phyloP scores from a whole-genome alignment of 2,329 filamentous ascomycete genomes.

The Epichloe glyceriae region DNA sequence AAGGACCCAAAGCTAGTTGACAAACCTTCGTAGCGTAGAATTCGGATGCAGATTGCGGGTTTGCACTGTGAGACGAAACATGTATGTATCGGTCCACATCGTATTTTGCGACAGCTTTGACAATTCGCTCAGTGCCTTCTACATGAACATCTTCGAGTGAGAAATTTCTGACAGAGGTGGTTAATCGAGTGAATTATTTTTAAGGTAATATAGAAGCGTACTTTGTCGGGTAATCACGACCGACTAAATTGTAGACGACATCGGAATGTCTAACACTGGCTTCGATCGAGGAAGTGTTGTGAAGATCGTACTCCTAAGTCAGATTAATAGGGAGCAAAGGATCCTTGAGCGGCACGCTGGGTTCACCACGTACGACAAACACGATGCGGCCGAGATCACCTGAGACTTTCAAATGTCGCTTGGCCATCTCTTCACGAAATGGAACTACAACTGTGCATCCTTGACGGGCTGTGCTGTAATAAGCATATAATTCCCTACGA shows the following conservation, averaged over 20 bases:
- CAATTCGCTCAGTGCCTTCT: slow-evolving; percentile 83
- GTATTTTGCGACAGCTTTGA: slow-evolving; percentile 90
- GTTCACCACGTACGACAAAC: slow-evolving; percentile 53
- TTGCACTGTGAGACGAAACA: slow-evolving; percentile 87
- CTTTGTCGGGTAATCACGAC: slow-evolving; percentile 94
- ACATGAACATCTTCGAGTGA: slow-evolving; percentile 84
- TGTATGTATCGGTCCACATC: slow-evolving; percentile 95
- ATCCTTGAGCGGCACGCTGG: not conserved
- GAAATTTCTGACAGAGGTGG: slow-evolving; percentile 62
- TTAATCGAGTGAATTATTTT: slow-evolving; percentile 10
- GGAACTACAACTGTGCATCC: slow-evolving; percentile 92
- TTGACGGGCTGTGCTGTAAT: slow-evolving; percentile 51
- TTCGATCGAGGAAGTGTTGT: slow-evolving; percentile 90
- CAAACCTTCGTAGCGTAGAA: slow-evolving; percentile 82
- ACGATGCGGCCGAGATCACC: slow-evolving; percentile 83
- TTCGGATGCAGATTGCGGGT: slow-evolving; percentile 66
- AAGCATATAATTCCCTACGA: not conserved
- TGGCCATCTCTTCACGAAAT: slow-evolving; percentile 93
- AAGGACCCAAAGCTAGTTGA: not conserved
- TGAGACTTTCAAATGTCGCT: slow-evolving; percentile 91
- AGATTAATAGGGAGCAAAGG: slow-evolving; percentile 8
- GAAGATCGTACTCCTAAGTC: slow-evolving; percentile 75
- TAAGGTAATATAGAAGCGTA: slow-evolving; percentile 27
- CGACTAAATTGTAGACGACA: slow-evolving; percentile 92
- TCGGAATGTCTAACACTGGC: slow-evolving; percentile 95